These are phyloP conservation scores for Calonectria naviculata DNA, from an alignment of 2,329 filamentous ascomycete species.

Conservation along the genomic window DNA sequence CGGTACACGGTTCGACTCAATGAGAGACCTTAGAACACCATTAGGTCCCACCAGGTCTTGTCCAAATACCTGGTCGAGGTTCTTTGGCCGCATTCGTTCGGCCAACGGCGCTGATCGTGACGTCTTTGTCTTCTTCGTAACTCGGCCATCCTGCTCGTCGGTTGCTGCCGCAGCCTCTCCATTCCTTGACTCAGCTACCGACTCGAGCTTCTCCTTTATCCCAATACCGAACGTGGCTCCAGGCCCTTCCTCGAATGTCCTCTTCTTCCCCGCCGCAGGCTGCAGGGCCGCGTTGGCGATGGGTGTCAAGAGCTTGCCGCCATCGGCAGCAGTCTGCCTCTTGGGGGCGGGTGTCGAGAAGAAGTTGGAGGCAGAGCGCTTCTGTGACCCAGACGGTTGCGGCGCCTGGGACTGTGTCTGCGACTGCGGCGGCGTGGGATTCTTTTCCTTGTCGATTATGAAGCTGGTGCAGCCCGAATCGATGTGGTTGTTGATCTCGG, in stretches of 20 bases:
- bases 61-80: conserved; percentile 87
- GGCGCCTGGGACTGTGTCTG: conserved; percentile 48
- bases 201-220: not conserved
- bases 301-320: conserved; percentile 45
- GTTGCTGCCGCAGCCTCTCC: conserved; percentile 12
- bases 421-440: conserved; percentile 43
- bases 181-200: conserved; percentile 12
- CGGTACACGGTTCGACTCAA: conserved; percentile 86
- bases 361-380: conserved; percentile 67
- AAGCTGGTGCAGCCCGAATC: conserved; percentile 83
- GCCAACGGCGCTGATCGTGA: conserved; percentile 84
- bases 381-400: conserved; percentile 55
- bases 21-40: conserved; percentile 87
- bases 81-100: conserved; percentile 90
- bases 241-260: conserved; percentile 66
- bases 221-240: conserved; percentile 42
- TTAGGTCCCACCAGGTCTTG: conserved; percentile 89
- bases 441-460: conserved; percentile 64
- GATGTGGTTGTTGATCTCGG: conserved; percentile 89
- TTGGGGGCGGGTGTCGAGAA: conserved; percentile 72
- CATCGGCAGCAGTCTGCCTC: conserved; percentile 53
- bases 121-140: conserved; percentile 74
- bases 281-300: conserved; percentile 45
- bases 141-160: conserved; percentile 49
- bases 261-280: conserved; percentile 56